phyloP scores from a whole-genome alignment of 1,284 basidiomycete genomes.

The Thecaphora frezii region DNA sequence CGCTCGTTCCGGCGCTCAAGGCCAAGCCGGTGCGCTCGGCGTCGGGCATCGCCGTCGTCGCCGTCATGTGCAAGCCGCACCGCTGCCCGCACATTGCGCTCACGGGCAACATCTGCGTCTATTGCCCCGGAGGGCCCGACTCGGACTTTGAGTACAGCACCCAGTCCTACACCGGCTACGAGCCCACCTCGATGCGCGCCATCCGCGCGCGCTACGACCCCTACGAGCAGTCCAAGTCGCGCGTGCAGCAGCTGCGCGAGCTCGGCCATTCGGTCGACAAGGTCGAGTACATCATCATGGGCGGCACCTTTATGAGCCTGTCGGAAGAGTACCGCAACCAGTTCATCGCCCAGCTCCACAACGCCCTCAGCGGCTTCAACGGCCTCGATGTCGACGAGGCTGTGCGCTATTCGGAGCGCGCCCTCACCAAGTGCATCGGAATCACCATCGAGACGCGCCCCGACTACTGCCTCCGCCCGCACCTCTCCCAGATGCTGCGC shows the following conservation, averaged over 20 bases:
- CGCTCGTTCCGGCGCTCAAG: slow-evolving; percentile 82
- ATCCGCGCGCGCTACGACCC: slow-evolving; percentile 98
- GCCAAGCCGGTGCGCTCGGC: slow-evolving; percentile 97
- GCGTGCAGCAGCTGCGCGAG: slow-evolving; percentile 91
- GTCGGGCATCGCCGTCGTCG: slow-evolving; percentile 95
- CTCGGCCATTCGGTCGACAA: slow-evolving; percentile 97
- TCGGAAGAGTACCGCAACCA: slow-evolving; percentile 90
- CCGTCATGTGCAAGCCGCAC: slow-evolving; percentile 99
- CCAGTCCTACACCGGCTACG: slow-evolving; percentile 91
- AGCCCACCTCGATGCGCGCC: slow-evolving; percentile 97
- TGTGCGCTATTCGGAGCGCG: slow-evolving; percentile 94
- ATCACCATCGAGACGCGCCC: slow-evolving; percentile 99
- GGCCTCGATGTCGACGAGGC: slow-evolving; percentile 90
- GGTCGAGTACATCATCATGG: slow-evolving; percentile 99
- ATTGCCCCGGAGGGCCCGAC: slow-evolving; percentile 98
- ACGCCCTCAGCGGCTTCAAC: slow-evolving; percentile 92
- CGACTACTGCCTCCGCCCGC: slow-evolving; percentile 95
- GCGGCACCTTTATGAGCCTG: slow-evolving; percentile 99
- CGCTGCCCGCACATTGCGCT: slow-evolving; percentile 99
- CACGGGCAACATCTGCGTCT: slow-evolving; percentile 99
- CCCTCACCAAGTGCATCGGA: slow-evolving; percentile 96
- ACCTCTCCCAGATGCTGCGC: slow-evolving; percentile 96
- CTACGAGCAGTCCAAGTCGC: slow-evolving; percentile 92
- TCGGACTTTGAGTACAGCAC: slow-evolving; percentile 99
- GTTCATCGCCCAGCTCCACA: slow-evolving; percentile 95